A percentile compares a stretch with the other conserved stretches of the same genome.
Evolutionary conservation across 1,284 basidiomycete genomes (phyloP).

Genomic region (Butyriboletus appendiculatus): DNA sequence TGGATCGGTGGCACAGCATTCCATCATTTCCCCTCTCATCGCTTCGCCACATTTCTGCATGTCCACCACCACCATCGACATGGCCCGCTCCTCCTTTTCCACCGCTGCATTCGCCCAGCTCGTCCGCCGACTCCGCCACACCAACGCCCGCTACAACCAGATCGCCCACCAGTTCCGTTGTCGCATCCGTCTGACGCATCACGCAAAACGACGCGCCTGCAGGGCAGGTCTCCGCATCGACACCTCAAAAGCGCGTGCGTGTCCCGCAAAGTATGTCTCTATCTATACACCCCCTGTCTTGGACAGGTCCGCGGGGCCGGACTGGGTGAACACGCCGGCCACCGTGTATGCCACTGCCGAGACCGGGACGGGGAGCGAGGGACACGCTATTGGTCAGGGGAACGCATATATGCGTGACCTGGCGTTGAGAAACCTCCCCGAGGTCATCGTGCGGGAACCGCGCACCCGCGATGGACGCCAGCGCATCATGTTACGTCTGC

Average conservation of each 20-base stretch:
- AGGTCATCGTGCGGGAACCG: conserved; percentile 4
- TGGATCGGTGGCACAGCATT: conserved; percentile 14
- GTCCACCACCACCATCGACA: conserved; percentile 12
- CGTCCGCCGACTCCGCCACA: conserved; percentile 39
- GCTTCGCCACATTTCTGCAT: conserved; percentile 7
- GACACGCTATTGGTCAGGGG: background rate
- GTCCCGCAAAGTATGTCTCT: conserved; percentile 41
- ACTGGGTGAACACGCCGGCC: background rate
- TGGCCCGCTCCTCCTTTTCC: conserved; percentile 27
- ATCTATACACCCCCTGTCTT: conserved; percentile 45
- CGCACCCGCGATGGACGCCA: background rate
- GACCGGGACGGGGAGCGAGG: background rate
- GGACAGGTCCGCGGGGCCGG: conserved; percentile 24
- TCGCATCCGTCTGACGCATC: conserved; percentile 36
- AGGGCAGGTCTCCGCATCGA: conserved; percentile 45
- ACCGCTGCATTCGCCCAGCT: conserved; percentile 38
- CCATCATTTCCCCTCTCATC: background rate
- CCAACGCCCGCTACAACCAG: conserved; percentile 42
- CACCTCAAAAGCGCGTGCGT: conserved; percentile 41
- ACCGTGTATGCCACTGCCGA: background rate
- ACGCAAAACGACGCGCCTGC: conserved; percentile 46
- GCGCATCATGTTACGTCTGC: conserved; percentile 18
- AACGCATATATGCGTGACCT: conserved; percentile 10
- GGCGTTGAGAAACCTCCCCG: conserved; percentile 8
- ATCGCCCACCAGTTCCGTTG: conserved; percentile 40